These are phyloP conservation scores for Paecilomyces fulvus DNA, from an alignment of 2,329 filamentous ascomycete species.

Conservation along the genomic window DNA sequence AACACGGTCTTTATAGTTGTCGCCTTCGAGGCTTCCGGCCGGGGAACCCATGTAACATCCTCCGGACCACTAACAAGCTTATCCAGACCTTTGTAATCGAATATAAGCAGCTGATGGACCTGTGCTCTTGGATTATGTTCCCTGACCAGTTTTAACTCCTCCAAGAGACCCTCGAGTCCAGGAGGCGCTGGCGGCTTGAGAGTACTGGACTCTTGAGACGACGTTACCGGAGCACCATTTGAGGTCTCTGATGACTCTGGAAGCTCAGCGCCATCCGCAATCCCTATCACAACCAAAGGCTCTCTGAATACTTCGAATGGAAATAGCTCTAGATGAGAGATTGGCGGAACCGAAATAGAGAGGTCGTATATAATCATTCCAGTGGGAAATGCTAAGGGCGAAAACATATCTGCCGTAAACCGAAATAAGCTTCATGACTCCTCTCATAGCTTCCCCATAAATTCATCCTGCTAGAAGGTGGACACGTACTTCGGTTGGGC, in stretches of 20 bases:
- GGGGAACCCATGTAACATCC: slow-evolving; percentile 63
- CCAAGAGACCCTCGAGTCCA: slow-evolving; percentile 34
- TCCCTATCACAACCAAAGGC: slow-evolving; percentile 70
- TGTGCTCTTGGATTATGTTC: slow-evolving; percentile 68
- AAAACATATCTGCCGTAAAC: slow-evolving; percentile 69
- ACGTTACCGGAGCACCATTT: slow-evolving; percentile 1
- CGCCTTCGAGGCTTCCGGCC: slow-evolving; percentile 56
- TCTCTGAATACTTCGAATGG: slow-evolving; percentile 89
- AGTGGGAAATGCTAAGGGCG: slow-evolving; percentile 75
- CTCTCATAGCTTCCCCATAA: neutral
- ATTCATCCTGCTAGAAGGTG: neutral
- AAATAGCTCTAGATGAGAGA: slow-evolving; percentile 68
- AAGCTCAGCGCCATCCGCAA: slow-evolving; percentile 73
- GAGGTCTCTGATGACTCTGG: slow-evolving; percentile 14
- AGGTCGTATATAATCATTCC: slow-evolving; percentile 86
- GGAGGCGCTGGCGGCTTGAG: slow-evolving; percentile 29
- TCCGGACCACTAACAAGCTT: slow-evolving; percentile 50
- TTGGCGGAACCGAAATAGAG: slow-evolving; percentile 68
- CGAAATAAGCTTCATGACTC: slow-evolving; percentile 13
- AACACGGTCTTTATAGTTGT: slow-evolving; percentile 77
- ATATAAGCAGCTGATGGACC: slow-evolving; percentile 69
- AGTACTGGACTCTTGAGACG: slow-evolving; percentile 7
- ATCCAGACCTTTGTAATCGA: slow-evolving; percentile 57
- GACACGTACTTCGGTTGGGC: slow-evolving; percentile 68
- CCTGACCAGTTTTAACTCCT: slow-evolving; percentile 62